Evolutionary conservation across 1,284 basidiomycete species (phyloP).

Genomic region (Ustilago hordei): DNA sequence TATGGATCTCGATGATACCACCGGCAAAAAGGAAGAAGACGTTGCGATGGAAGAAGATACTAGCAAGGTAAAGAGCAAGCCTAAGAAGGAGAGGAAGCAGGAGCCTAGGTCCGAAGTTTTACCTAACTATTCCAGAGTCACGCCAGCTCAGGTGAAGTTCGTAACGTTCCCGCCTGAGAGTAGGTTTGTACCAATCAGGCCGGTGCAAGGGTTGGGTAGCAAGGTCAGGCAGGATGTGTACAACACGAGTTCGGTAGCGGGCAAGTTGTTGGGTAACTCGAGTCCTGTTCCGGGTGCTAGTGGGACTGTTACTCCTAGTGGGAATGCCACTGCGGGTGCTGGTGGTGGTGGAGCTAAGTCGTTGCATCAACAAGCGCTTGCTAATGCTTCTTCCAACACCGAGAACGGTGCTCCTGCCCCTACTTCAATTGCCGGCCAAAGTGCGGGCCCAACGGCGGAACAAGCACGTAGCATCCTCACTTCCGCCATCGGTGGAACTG

Average conservation of each 20-base stretch:
- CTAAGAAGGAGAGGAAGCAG: conserved; percentile 73
- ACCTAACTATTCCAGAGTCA: conserved; percentile 91
- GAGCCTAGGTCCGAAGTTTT: conserved; percentile 83
- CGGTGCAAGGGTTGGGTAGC: conserved; percentile 72
- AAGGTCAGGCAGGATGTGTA: conserved; percentile 54
- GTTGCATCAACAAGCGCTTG: conserved; percentile 39
- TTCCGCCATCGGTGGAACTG: conserved; percentile 60
- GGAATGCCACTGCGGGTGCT: conserved; percentile 2
- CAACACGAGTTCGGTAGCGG: conserved; percentile 56
- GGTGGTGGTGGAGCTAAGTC: conserved; percentile 21
- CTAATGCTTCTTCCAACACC: conserved; percentile 19
- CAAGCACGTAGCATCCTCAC: conserved; percentile 55
- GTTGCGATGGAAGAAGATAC: conserved; percentile 56
- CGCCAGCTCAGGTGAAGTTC: conserved; percentile 86
- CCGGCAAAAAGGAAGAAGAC: conserved; percentile 47
- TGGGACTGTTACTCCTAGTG: conserved; percentile 54
- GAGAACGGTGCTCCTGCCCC: conserved; percentile 14
- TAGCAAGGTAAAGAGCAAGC: conserved; percentile 39
- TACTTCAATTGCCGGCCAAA: background rate
- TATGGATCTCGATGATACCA: conserved; percentile 61
- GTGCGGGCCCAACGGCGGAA: conserved; percentile 34
- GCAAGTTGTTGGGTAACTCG: conserved; percentile 53
- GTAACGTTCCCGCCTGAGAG: conserved; percentile 83
- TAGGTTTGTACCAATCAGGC: conserved; percentile 89
- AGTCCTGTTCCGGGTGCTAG: conserved; percentile 58